Base-by-base conservation (phyloP, 2,329 filamentous ascomycete species). In the Xenoacremonium recifei region DNA sequence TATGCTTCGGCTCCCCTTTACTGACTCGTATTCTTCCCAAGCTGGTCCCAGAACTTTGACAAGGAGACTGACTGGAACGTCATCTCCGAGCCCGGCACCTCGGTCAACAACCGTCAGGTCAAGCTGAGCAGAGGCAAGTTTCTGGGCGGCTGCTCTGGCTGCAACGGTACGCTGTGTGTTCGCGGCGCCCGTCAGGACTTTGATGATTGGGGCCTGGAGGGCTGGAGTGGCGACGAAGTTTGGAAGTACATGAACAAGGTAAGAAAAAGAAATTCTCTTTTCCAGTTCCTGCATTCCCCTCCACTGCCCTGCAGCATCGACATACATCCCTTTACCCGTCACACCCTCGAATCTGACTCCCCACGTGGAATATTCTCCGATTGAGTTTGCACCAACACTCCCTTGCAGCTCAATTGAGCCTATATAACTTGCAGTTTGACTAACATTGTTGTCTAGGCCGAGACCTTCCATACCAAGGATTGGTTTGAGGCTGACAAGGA, bases 211-310 rank as follows among this genome's bases (percentile, higher is more conserved):
- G 68, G 60, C 3, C 48, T 76, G 40, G 71, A 66, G 25, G 77
- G 74, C 3, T 79, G 79, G 77, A 73, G 67, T 40, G 76, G 79
- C 4, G 71, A 76, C 4, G 76, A 81, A 17, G 72, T 81, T 48
- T 81, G 77, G 45, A 62, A 59, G 11, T 78, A 74, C 39, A 82
- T 81, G 71, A 68, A 62, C 37, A 80, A 79, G 69, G 71, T 75
- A 30, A 27, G n/a, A n/a, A n/a, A n/a, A n/a, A 44, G 19, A 23
- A 19, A 11, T 13, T 15, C 16, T 30, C 30, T 21, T 15, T 3
- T 16, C 13, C 18, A 12, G 9, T 29, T 20, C 12, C 19, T 21
- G 2, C 7, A 19, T 15, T n/a, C n/a, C 31, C 12, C 11, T 34
- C 19, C 17, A 4, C 23, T 7, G 19, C 2, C 15, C 12, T 12